These are phyloP conservation scores for Lojkania enalia DNA, from an alignment of 2,329 filamentous ascomycete genomes.

Conservation along the genomic window DNA sequence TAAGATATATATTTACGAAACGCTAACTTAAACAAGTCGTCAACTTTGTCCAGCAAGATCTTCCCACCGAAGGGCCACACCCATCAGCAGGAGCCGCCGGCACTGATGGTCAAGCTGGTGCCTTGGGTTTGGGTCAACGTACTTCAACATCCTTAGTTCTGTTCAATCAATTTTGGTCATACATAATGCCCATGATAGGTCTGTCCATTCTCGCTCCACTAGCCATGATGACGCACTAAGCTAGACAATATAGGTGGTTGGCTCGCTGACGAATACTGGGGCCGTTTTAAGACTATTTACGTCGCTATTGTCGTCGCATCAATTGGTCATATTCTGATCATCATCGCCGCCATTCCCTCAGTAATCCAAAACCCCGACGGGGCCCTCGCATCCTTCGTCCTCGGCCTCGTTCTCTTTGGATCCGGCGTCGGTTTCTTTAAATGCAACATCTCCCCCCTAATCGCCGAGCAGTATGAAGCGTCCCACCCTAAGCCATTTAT, in stretches of 20 bases:
- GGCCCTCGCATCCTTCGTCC: constrained; percentile 53
- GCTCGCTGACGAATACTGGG: background rate
- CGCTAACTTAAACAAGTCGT: constrained; percentile 22
- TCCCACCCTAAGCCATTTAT: constrained; percentile 54
- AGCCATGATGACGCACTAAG: background rate
- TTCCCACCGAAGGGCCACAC: constrained; percentile 52
- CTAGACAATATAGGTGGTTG: background rate
- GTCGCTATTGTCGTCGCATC: background rate
- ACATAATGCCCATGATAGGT: constrained; percentile 24
- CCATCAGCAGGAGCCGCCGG: constrained; percentile 51
- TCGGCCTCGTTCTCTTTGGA: constrained; percentile 50
- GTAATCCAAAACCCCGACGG: constrained; percentile 39
- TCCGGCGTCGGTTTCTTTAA: constrained; percentile 51
- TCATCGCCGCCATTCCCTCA: constrained; percentile 56
- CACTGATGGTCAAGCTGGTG: constrained; percentile 30
- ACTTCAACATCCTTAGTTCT: constrained; percentile 28
- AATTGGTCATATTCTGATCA: constrained; percentile 14
- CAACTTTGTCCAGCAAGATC: constrained; percentile 49
- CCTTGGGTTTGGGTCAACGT: constrained; percentile 31
- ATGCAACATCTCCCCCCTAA: constrained; percentile 57
- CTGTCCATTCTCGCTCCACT: constrained; percentile 19
- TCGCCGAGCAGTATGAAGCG: constrained; percentile 64
- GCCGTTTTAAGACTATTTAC: background rate
- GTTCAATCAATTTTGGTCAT: constrained; percentile 28
- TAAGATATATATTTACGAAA: too few species aligned